phyloP scores from a whole-genome alignment of 441 rosid genomes.

The Rhodomyrtus psidioides region DNA sequence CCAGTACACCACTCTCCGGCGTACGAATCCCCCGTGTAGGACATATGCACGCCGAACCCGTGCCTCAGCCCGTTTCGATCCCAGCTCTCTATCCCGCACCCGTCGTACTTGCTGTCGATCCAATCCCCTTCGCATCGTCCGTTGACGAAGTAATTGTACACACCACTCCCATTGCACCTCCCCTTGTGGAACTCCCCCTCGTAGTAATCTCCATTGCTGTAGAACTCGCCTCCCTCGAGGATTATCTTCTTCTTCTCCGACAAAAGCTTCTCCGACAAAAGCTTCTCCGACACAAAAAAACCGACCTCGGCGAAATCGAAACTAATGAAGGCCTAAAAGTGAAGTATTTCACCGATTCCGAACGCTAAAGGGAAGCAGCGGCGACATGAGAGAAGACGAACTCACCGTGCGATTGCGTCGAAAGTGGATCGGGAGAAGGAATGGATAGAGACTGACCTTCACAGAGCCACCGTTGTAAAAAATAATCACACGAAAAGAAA shows the following conservation, averaged over 20 bases:
- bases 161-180: slow-evolving; percentile 84
- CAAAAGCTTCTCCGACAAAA: too few species aligned
- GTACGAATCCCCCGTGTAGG: slow-evolving; percentile 81
- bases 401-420: too few species aligned
- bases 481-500: too few species aligned
- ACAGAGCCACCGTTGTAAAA: too few species aligned
- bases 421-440: too few species aligned
- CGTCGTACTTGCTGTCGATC: slow-evolving; percentile 88
- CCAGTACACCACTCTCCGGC: slow-evolving; percentile 92
- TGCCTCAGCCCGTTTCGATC: slow-evolving; percentile 75
- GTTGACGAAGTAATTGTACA: slow-evolving; percentile 66
- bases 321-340: too few species aligned
- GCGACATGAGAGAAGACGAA: too few species aligned
- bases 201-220: slow-evolving; percentile 83
- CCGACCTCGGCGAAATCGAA: too few species aligned
- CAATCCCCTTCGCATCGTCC: slow-evolving; percentile 94
- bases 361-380: too few species aligned
- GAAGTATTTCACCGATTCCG: too few species aligned
- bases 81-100: slow-evolving; percentile 89
- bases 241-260: slow-evolving; percentile 15
- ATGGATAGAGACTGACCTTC: too few species aligned
- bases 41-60: slow-evolving; percentile 72
- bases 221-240: slow-evolving; percentile 80
- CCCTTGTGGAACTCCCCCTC: slow-evolving; percentile 90
- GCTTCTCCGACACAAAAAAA: too few species aligned